Conservation (phyloP, 306 rosid species). For the Inga oerstediana region DNA sequence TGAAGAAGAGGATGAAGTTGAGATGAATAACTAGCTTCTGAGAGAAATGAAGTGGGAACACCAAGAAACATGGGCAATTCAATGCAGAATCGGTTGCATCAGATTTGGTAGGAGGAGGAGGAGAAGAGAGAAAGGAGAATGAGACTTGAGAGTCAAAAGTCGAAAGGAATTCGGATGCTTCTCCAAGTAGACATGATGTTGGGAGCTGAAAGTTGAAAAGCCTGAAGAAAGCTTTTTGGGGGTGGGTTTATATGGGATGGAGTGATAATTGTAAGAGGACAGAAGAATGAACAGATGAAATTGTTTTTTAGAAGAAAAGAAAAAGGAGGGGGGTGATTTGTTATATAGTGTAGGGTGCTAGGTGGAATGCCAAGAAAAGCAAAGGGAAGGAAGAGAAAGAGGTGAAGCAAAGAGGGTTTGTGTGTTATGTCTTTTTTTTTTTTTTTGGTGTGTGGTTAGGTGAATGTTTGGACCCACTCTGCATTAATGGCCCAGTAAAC, state of each 20-base stretch:
- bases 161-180: slow-evolving; percentile 51
- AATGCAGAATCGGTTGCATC: slow-evolving; percentile 30
- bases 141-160: slow-evolving; percentile 46
- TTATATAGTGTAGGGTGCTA: background rate
- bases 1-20: background rate
- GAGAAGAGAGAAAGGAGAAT: background rate
- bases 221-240: slow-evolving; percentile 51
- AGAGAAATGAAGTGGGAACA: slow-evolving; percentile 29
- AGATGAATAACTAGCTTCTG: slow-evolving; percentile 11
- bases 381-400: background rate
- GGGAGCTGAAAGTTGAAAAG: slow-evolving; percentile 71
- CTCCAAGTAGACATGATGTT: slow-evolving; percentile 52
- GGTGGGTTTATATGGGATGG: slow-evolving; percentile 60
- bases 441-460: slow-evolving; percentile 45
- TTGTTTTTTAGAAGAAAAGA: slow-evolving; percentile 4
- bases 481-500: slow-evolving; percentile 60
- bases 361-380: slow-evolving; percentile 34
- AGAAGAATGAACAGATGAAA: background rate
- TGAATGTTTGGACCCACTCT: slow-evolving; percentile 57
- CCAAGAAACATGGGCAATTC: slow-evolving; percentile 38
- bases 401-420: slow-evolving; percentile 21
- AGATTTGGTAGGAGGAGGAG: slow-evolving; percentile 20
- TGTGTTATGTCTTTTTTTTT: slow-evolving; percentile 44
- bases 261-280: slow-evolving; percentile 38
- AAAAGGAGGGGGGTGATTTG: slow-evolving; percentile 18